phyloP scores from a whole-genome alignment of 2,329 filamentous ascomycete genomes.

The Boeremia exigua region DNA sequence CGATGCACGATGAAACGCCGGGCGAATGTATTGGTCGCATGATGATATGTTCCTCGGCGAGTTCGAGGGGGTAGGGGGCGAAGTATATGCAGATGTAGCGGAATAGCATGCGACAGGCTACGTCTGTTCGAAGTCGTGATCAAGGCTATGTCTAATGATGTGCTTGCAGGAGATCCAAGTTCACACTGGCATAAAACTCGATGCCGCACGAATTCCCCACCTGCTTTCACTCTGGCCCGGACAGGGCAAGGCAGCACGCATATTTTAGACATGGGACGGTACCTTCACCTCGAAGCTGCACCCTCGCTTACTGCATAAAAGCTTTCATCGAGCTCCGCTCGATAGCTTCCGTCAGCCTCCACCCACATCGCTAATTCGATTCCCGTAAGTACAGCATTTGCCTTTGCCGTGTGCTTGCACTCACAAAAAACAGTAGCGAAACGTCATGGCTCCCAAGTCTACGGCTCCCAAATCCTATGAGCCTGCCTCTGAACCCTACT shows the following conservation, averaged over 20 bases:
- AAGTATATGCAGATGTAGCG: no score
- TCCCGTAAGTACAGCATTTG: not conserved
- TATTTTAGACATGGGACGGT: not conserved
- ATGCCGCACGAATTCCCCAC: not conserved
- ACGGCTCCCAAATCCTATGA: not conserved
- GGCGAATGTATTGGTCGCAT: not conserved
- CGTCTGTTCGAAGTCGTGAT: not conserved
- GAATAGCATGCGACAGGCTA: no score
- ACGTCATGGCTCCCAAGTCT: not conserved
- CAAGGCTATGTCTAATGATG: not conserved
- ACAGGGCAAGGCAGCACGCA: not conserved
- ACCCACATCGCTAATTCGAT: not conserved
- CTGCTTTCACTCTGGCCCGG: not conserved
- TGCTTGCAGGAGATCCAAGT: no score
- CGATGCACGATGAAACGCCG: not conserved
- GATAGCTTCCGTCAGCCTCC: not conserved
- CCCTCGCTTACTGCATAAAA: not conserved
- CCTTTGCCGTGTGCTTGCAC: not conserved
- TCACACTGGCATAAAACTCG: no score
- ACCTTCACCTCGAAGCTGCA: slow-evolving; percentile 5
- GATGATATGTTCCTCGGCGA: no score
- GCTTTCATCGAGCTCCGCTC: not conserved
- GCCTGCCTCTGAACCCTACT: not conserved
- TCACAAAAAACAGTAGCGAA: not conserved
- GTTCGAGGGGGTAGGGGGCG: no score